Base-by-base conservation (phyloP, 768 basidiomycete species). In the Baorangia bicolor region DNA sequence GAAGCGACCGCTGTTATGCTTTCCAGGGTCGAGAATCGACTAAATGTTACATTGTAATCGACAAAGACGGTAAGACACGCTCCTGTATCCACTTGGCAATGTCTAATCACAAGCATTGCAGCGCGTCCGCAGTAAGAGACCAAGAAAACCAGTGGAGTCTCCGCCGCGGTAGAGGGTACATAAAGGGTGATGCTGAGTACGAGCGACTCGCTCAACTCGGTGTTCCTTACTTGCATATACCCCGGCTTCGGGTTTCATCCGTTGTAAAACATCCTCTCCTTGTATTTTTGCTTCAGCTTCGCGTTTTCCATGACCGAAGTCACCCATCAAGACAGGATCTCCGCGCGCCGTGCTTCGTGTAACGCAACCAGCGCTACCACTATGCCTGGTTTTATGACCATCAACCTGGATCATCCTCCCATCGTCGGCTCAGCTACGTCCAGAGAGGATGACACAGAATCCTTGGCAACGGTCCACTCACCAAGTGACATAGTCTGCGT, bases 101-200 rank as follows among this genome's bases (percentile, higher is more conserved):
- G 28, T 60, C 49, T 43, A 44, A 49, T 55, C 45, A 16, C 35
- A 31, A 28, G 43, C 6, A 8, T 30, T 11, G 33, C 38, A 38
- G 30, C 54, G 35, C 33, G 49, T 33, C 38, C 50, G 48, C 55
- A 59, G 53, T 11, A 30, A 39, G 39, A 20, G n/a, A 34, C 39
- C 35, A 42, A 45, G 53, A 11, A 49, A 43, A 43, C 45, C 7
- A 7, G 20, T 27, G 34, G 52, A 48, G 52, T 30, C 49, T 38
- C 62, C 27, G 25, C 21, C 31, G 33, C 8, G 12, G 35, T 18
- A 10, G 4, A 41, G 18, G 16, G 27, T 49, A 56, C 43, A 51
- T 65, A 67, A 65, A 53, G 52, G 30, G n/a, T 25, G 45, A 42
- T 31, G 40, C 42, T 48, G 21, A 53, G 45, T 16, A 14, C 3